These are phyloP conservation scores for Fomitopsis serialis DNA, from an alignment of 768 basidiomycete genomes.

Conservation along the genomic window DNA sequence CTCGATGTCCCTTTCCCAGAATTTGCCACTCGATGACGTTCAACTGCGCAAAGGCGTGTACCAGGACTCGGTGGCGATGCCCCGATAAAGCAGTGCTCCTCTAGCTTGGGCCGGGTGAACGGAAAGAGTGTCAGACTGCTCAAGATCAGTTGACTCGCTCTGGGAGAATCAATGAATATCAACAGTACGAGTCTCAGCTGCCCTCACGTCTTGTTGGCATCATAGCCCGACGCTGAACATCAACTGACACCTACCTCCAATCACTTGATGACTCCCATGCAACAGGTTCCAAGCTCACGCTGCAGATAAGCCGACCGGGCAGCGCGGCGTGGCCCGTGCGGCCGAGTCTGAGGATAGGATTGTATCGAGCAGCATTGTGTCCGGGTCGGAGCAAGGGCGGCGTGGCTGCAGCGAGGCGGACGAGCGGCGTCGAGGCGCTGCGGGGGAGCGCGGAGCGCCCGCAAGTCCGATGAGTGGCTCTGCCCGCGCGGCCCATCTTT, in stretches of 20 bases:
- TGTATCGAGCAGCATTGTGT: neutral
- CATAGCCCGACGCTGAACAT: neutral
- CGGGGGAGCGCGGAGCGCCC: constrained; percentile 2
- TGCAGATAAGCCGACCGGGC: neutral
- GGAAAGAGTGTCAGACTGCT: neutral
- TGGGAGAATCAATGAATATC: neutral
- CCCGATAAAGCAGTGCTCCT: too few species aligned
- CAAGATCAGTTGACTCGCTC: neutral
- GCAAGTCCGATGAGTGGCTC: constrained; percentile 8
- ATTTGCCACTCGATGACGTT: neutral
- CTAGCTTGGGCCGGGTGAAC: too few species aligned
- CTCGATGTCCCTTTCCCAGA: too few species aligned
- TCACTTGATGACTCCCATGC: constrained; percentile 4
- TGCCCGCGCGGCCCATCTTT: neutral
- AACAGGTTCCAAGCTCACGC: neutral
- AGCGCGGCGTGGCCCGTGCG: neutral
- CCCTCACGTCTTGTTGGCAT: neutral
- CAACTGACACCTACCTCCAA: neutral
- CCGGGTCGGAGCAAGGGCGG: constrained; percentile 16
- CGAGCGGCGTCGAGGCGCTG: neutral
- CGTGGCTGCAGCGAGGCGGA: constrained; percentile 12
- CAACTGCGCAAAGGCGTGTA: too few species aligned
- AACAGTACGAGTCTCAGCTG: too few species aligned
- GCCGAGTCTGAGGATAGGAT: neutral
- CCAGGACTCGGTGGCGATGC: too few species aligned